Percentiles rank a stretch among this genome's conserved stretches.
phyloP scores from a whole-genome alignment of 176 grass and related monocot species.

The Phoenix roebelenii region DNA sequence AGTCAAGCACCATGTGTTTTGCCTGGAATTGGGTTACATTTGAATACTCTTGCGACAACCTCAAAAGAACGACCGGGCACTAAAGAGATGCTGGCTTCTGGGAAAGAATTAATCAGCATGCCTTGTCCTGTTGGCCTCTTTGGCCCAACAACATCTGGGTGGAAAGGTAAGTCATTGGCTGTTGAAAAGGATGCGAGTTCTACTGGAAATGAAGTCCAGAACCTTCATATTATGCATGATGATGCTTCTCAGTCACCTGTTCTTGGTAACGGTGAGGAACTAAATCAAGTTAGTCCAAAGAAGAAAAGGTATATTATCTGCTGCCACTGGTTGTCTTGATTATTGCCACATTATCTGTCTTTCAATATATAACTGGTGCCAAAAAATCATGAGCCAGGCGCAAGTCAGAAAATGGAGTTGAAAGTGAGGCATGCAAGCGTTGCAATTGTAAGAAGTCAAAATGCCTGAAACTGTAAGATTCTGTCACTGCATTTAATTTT shows the following conservation, averaged over 20 bases:
- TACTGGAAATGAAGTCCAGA: slow-evolving; percentile 19
- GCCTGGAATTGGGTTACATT: slow-evolving; percentile 85
- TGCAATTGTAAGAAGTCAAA: slow-evolving; percentile 99
- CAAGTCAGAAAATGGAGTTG: slow-evolving; percentile 63
- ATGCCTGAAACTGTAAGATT: slow-evolving; percentile 88
- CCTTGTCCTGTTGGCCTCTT: slow-evolving; percentile 25
- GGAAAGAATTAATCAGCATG: slow-evolving; percentile 35
- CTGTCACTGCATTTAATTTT: slow-evolving; percentile 3
- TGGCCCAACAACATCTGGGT: slow-evolving; percentile 27
- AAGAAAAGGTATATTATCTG: slow-evolving; percentile 64
- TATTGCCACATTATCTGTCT: background rate
- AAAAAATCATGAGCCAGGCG: slow-evolving; percentile 36
- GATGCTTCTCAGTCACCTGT: slow-evolving; percentile 36
- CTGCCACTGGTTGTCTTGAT: background rate
- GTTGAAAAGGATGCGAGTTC: slow-evolving; percentile 34
- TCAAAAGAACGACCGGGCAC: slow-evolving; percentile 42
- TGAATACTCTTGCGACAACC: slow-evolving; percentile 72
- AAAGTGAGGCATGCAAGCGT: slow-evolving; percentile 80
- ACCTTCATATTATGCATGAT: slow-evolving; percentile 32
- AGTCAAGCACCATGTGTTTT: slow-evolving; percentile 34
- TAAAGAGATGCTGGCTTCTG: slow-evolving; percentile 30
- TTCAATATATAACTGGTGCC: background rate
- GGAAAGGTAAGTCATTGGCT: slow-evolving; percentile 35
- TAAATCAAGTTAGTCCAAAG: slow-evolving; percentile 64
- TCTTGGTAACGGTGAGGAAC: slow-evolving; percentile 41